Conservation (phyloP, 2,329 filamentous ascomycete species). For the Aspergillus terreus region DNA sequence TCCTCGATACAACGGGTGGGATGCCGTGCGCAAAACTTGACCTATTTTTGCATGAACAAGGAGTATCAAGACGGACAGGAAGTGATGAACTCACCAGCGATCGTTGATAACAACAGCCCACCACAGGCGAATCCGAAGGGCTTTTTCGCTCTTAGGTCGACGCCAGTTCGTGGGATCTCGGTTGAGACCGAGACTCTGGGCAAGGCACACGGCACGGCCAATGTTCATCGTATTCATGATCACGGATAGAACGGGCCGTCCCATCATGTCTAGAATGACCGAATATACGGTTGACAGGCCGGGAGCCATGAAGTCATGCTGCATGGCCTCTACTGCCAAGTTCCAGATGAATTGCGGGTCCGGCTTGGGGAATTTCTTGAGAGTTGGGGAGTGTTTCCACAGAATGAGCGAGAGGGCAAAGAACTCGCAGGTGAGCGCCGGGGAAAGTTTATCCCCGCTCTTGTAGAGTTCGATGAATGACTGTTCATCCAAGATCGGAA, state of each 20-base stretch:
- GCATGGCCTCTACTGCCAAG: constrained; percentile 50
- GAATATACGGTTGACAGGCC: constrained; percentile 51
- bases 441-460: constrained; percentile 43
- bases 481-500: constrained; percentile 50
- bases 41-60: constrained; percentile 27
- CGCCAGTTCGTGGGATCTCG: constrained; percentile 50
- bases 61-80: neutral
- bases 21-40: constrained; percentile 51
- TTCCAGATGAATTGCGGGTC: constrained; percentile 56
- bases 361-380: constrained; percentile 28
- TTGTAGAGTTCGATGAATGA: constrained; percentile 42
- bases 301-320: constrained; percentile 51
- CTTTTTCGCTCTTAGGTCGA: constrained; percentile 47
- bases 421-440: constrained; percentile 48
- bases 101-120: constrained; percentile 54
- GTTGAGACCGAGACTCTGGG: constrained; percentile 54
- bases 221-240: constrained; percentile 50
- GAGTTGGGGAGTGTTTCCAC: constrained; percentile 36
- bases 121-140: constrained; percentile 51
- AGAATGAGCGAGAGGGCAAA: constrained; percentile 50
- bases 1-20: constrained; percentile 43
- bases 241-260: constrained; percentile 50
- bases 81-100: constrained; percentile 36
- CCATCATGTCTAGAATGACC: constrained; percentile 50
- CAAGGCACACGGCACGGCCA: constrained; percentile 49